Percentiles rank a stretch among this genome's conserved stretches.
These are phyloP conservation scores for Ceratocystis colombiana DNA, from an alignment of 2,329 filamentous ascomycete genomes.

Conservation along the genomic window DNA sequence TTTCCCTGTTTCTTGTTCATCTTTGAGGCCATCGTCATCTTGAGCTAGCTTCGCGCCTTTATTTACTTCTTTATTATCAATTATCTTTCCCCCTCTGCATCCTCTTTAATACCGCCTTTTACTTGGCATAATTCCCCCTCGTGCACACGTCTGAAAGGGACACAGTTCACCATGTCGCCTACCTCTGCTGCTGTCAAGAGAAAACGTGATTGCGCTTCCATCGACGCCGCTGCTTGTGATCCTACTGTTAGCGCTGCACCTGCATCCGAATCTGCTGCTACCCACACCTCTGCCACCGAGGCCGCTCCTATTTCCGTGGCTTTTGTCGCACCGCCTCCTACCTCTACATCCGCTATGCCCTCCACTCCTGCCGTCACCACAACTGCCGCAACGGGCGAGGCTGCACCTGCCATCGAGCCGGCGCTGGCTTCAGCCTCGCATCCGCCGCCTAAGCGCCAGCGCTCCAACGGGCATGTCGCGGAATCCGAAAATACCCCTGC, in stretches of 20 bases:
- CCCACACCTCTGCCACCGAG: constrained; percentile 35
- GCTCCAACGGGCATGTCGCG: constrained; percentile 50
- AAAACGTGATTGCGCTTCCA: constrained; percentile 48
- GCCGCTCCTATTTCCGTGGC: background rate
- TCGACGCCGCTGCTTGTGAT: constrained; percentile 8
- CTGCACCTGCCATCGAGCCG: constrained; percentile 30
- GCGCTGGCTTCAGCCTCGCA: constrained; percentile 37
- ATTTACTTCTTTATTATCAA: background rate
- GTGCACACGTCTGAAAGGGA: background rate
- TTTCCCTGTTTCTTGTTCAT: too few species aligned
- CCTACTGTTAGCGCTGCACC: constrained; percentile 10
- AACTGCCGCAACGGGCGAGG: background rate
- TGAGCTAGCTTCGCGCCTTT: background rate
- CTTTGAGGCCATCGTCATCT: background rate
- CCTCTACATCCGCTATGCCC: background rate
- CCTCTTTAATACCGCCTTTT: background rate
- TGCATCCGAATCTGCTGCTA: constrained; percentile 35
- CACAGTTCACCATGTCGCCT: constrained; percentile 43
- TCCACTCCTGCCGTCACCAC: constrained; percentile 16
- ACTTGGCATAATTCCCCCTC: background rate
- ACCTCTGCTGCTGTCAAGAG: constrained; percentile 55
- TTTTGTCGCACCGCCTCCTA: constrained; percentile 37
- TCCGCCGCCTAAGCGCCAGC: constrained; percentile 63
- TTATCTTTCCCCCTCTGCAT: background rate
- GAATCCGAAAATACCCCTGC: constrained; percentile 48